phyloP scores from a whole-genome alignment of 805 yeast genomes.

The Lachancea fermentati region DNA sequence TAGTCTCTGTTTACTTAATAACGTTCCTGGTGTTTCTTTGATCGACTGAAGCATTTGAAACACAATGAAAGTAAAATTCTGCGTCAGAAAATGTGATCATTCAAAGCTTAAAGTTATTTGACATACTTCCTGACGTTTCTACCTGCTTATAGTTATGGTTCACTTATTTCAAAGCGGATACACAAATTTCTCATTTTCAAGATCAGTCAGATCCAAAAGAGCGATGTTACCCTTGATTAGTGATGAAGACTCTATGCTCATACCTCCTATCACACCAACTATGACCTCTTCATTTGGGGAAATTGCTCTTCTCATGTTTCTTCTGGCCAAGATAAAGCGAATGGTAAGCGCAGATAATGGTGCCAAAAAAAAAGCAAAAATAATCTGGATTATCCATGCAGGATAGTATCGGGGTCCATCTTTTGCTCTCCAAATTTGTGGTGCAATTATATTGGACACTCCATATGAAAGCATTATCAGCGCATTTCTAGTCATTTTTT shows the following conservation, averaged over 20 bases:
- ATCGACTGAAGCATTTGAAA: no score
- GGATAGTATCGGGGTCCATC: conserved; percentile 39
- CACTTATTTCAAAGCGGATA: conserved; percentile 39
- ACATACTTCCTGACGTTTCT: no score
- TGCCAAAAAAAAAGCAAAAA: conserved; percentile 36
- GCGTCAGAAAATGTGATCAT: no score
- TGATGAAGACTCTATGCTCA: conserved; percentile 5
- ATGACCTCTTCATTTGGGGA: conserved; percentile 2
- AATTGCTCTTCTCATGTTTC: conserved; percentile 35
- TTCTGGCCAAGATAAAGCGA: conserved; percentile 34
- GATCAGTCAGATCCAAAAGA: conserved; percentile 45
- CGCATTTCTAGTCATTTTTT: conserved; percentile 36
- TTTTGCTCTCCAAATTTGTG: conserved; percentile 41
- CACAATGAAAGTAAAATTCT: no score
- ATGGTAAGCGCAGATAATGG: conserved; percentile 23
- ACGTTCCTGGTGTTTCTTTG: no score
- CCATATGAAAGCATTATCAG: conserved; percentile 37
- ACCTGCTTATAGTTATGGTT: no score
- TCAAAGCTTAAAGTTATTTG: no score
- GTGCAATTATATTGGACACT: conserved; percentile 34
- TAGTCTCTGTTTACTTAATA: no score
- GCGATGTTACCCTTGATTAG: conserved; percentile 39
- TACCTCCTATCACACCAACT: conserved; percentile 18
- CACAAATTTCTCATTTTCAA: conserved; percentile 44
- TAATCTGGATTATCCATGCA: conserved; percentile 47